phyloP scores from a whole-genome alignment of 805 yeast species.

The Starmerella stigmatis region DNA sequence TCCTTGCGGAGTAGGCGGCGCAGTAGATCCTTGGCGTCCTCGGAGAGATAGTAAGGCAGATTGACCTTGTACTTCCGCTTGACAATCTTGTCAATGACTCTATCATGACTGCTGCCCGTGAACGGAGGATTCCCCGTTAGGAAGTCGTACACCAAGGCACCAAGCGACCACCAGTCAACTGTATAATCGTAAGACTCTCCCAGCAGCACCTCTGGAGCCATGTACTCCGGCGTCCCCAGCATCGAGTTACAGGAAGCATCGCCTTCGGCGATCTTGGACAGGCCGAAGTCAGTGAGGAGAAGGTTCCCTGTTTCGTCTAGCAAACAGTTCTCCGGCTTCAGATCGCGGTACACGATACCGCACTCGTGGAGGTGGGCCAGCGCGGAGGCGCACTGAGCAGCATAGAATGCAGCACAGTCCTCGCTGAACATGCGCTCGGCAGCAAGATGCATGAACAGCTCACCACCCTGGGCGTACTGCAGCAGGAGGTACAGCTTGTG shows the following conservation, averaged over 20 bases:
- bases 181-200: conserved; percentile 68
- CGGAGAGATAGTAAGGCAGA: conserved; percentile 65
- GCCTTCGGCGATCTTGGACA: conserved; percentile 39
- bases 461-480: conserved; percentile 86
- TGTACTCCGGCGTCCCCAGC: conserved; percentile 71
- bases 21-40: conserved; percentile 69
- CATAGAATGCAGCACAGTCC: conserved; percentile 61
- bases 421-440: conserved; percentile 41
- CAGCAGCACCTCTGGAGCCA: conserved; percentile 80
- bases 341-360: conserved; percentile 78
- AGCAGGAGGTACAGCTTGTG: conserved; percentile 62
- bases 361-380: conserved; percentile 61
- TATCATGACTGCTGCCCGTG: conserved; percentile 69
- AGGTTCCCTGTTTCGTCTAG: conserved; percentile 69
- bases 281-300: conserved; percentile 77
- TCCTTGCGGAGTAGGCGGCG: conserved; percentile 56
- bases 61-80: conserved; percentile 43
- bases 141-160: conserved; percentile 70
- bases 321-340: conserved; percentile 83
- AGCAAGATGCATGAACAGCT: conserved; percentile 56
- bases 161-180: conserved; percentile 90
- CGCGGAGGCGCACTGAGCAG: conserved; percentile 74
- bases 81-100: conserved; percentile 62
- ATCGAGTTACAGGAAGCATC: conserved; percentile 44
- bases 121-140: conserved; percentile 82